Base-by-base conservation (phyloP, 441 rosid genomes). In the Adansonia gregorii region DNA sequence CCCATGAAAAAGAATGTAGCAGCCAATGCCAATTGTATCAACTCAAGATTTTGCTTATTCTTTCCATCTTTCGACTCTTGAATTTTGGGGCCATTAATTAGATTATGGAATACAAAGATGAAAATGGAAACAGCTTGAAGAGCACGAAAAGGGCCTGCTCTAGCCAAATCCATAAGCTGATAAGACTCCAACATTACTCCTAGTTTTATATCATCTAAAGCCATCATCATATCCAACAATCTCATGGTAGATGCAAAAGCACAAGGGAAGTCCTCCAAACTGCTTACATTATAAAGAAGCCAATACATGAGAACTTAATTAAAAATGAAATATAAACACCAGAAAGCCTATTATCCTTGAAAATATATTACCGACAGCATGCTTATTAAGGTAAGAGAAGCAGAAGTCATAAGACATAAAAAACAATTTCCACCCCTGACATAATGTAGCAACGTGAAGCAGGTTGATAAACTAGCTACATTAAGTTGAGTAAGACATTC, bases 1-100 rank as follows among this genome's bases (percentile, higher is more conserved):
- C 97, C 97, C 96, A 93, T 89, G 81, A 91, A 75, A 27, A 88
- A 80, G 72, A 93, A 91, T 3, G 82, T 76, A 83, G 87, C 83
- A 64, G 85, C 59, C 78, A 86, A 67, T 31, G 89, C 92, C 54
- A 78, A 74, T 52, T 73, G 83, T 71, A 79, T 79, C 71, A 81
- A 76, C 75, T 77, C 83, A 14, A 71, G 76, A 45, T 82, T 86
- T 56, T 80, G 78, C 39, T 12, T 48, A 35, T 74, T 80, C 69
- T 83, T 51, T 15, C 22, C 63, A 70, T 75, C 84, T 64, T 82
- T 81, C 1, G 63, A 65, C 55, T 59, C 81, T 78, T 81, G 81
- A 9, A 48, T 58, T 78, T 83, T 86, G 0, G 48, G 79, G 75
- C 61, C 67, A 52, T 72, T 45, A 4, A 81, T 73, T 63, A 88